phyloP scores from a whole-genome alignment of 176 grass and related monocot species.

The Zizania latifolia region DNA sequence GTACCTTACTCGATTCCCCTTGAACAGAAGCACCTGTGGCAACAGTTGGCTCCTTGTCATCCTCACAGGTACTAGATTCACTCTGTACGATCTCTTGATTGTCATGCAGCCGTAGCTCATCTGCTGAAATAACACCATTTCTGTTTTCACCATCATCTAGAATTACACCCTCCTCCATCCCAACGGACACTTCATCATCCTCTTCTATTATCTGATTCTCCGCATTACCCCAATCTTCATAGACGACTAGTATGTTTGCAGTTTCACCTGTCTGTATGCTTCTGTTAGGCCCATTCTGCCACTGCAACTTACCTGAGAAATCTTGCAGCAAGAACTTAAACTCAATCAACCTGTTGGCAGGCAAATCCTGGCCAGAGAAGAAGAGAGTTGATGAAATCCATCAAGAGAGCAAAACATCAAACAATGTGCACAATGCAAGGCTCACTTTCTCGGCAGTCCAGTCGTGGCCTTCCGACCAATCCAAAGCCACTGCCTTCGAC shows the following conservation, averaged over 20 bases:
- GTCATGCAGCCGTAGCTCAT: constrained; percentile 19
- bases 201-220: constrained; percentile 37
- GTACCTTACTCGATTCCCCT: background rate
- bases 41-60: background rate
- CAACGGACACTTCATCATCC: background rate
- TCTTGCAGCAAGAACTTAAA: constrained; percentile 73
- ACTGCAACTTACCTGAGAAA: constrained; percentile 37
- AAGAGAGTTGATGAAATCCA: background rate
- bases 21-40: background rate
- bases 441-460: constrained; percentile 61
- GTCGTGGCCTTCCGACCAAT: constrained; percentile 46
- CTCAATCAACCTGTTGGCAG: constrained; percentile 40
- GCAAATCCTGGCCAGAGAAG: constrained; percentile 51
- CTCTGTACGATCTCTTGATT: constrained; percentile 2
- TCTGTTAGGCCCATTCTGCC: constrained; percentile 72
- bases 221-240: constrained; percentile 50
- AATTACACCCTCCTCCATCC: background rate
- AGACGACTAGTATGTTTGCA: constrained; percentile 40
- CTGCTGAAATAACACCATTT: background rate
- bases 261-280: constrained; percentile 40
- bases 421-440: background rate
- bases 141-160: background rate
- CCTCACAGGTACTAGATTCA: background rate
- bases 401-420: background rate
- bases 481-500: constrained; percentile 30